These are phyloP conservation scores for Amanita thiersii DNA, from an alignment of 768 basidiomycete genomes.

Conservation along the genomic window DNA sequence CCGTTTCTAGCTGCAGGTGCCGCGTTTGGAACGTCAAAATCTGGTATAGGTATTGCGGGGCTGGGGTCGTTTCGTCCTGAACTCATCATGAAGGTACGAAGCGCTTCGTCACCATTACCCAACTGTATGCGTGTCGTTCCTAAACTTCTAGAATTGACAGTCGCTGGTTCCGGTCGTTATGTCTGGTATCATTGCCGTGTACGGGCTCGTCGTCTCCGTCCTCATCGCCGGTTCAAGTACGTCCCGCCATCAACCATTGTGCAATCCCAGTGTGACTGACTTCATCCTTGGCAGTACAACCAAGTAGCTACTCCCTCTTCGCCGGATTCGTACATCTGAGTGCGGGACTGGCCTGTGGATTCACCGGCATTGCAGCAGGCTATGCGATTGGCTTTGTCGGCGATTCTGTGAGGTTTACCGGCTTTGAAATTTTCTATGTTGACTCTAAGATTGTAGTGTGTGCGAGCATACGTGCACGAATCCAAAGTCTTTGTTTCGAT, in stretches of 20 bases:
- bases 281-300: slow-evolving; percentile 38
- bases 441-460: slow-evolving; percentile 47
- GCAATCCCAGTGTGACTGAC: slow-evolving; percentile 11
- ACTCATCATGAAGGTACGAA: slow-evolving; percentile 90
- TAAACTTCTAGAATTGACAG: slow-evolving; percentile 30
- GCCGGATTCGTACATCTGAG: slow-evolving; percentile 90
- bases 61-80: slow-evolving; percentile 92
- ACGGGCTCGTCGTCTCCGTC: slow-evolving; percentile 92
- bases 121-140: neutral
- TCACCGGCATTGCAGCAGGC: slow-evolving; percentile 88
- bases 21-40: slow-evolving; percentile 92
- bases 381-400: slow-evolving; percentile 94
- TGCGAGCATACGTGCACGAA: slow-evolving; percentile 87
- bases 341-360: slow-evolving; percentile 84
- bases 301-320: slow-evolving; percentile 68
- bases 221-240: slow-evolving; percentile 66
- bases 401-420: slow-evolving; percentile 60
- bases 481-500: slow-evolving; percentile 89
- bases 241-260: slow-evolving; percentile 14
- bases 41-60: slow-evolving; percentile 95
- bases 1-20: slow-evolving; percentile 73
- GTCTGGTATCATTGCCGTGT: slow-evolving; percentile 97
- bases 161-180: slow-evolving; percentile 96
- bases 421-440: neutral
- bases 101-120: neutral